These are phyloP conservation scores for Neonectria neomacrospora DNA, from an alignment of 2,329 filamentous ascomycete genomes.

Conservation along the genomic window DNA sequence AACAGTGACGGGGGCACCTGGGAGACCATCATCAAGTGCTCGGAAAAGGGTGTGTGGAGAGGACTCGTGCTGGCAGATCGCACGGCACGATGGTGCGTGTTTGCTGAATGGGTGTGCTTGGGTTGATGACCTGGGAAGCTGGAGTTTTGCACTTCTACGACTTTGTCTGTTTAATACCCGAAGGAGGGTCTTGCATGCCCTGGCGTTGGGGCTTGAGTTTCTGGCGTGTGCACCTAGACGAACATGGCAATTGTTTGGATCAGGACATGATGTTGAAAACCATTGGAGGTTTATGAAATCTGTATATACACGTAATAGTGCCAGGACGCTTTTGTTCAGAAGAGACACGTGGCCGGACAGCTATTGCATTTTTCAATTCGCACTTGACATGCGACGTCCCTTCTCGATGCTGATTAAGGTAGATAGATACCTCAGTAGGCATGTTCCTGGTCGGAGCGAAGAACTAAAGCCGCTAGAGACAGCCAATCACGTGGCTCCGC, in stretches of 20 bases:
- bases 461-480: conserved; percentile 15
- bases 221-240: conserved; percentile 21
- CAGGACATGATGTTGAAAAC: conserved; percentile 21
- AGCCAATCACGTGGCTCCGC: conserved; percentile 39
- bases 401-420: too few relatives aligned
- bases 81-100: conserved; percentile 90
- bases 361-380: neutral
- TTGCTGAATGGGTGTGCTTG: conserved; percentile 82
- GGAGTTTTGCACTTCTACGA: conserved; percentile 39
- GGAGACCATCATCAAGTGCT: conserved; percentile 93
- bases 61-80: conserved; percentile 85
- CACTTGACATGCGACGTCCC: neutral
- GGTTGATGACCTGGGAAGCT: conserved; percentile 41
- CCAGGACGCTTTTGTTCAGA: conserved; percentile 3
- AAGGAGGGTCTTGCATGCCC: conserved; percentile 40
- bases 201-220: conserved; percentile 35
- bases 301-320: conserved; percentile 27
- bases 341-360: conserved; percentile 8
- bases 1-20: conserved; percentile 78
- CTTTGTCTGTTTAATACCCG: conserved; percentile 40
- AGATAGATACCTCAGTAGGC: too few relatives aligned
- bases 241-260: conserved; percentile 26
- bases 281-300: conserved; percentile 16
- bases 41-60: conserved; percentile 82
- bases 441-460: too few relatives aligned